Percentiles rank a stretch among this genome's conserved stretches.
These are phyloP conservation scores for Cladosporium sp. DNA, from an alignment of 2,329 filamentous ascomycete genomes.

Conservation along the genomic window DNA sequence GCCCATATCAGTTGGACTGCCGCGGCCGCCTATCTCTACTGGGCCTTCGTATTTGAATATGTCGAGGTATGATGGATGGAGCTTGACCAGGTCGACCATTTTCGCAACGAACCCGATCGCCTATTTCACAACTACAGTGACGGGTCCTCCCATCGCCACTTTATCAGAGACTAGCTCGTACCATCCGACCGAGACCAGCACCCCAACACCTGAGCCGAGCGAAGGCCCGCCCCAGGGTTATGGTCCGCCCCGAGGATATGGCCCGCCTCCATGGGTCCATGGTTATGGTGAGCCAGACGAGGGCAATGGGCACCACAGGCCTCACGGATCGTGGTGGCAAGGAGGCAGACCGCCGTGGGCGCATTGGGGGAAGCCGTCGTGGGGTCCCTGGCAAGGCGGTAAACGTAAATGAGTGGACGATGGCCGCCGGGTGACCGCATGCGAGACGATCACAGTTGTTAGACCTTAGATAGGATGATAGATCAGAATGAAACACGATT, in stretches of 20 bases:
- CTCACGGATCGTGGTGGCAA: not conserved
- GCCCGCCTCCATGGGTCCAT: not conserved
- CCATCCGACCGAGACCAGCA: not conserved
- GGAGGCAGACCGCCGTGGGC: not conserved
- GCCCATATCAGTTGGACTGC: not conserved
- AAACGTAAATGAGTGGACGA: not conserved
- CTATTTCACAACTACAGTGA: not conserved
- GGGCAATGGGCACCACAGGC: not conserved
- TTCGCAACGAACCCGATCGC: not conserved
- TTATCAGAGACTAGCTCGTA: not conserved
- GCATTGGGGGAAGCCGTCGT: not conserved
- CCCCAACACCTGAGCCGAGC: not conserved
- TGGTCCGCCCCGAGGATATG: not conserved
- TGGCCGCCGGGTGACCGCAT: not conserved
- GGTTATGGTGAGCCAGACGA: not conserved
- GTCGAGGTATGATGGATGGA: not conserved
- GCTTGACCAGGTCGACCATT: not conserved
- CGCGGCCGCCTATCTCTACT: not conserved
- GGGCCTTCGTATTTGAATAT: not conserved
- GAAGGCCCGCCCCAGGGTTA: not conserved
- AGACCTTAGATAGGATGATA: too few species aligned
- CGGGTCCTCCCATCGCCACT: not conserved
- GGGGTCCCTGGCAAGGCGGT: not conserved
- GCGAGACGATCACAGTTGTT: too few species aligned
- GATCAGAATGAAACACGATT: too few species aligned